phyloP scores from a whole-genome alignment of 805 yeast species.

The Naumovozyma dairenensis region DNA sequence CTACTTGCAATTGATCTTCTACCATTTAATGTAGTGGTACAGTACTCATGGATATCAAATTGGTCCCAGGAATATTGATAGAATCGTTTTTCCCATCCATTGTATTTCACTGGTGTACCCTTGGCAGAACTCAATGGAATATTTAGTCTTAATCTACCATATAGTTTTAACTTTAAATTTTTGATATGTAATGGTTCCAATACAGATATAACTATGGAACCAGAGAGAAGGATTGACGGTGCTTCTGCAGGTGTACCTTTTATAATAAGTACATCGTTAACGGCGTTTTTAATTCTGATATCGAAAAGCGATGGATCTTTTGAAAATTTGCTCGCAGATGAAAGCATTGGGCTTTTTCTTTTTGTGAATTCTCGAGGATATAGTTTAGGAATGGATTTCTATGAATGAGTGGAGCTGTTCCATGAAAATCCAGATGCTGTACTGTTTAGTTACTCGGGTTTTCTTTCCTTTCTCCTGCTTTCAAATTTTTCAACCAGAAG shows the following conservation, averaged over 20 bases:
- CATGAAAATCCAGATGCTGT: too few species aligned
- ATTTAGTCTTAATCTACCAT: slow-evolving; percentile 55
- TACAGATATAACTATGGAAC: slow-evolving; percentile 68
- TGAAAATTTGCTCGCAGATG: slow-evolving; percentile 10
- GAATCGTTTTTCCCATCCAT: slow-evolving; percentile 47
- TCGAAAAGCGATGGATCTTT: slow-evolving; percentile 36
- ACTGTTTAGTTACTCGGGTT: neutral
- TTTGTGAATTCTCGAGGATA: too few species aligned
- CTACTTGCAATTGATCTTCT: slow-evolving; percentile 12
- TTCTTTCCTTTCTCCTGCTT: neutral
- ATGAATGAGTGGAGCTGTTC: too few species aligned
- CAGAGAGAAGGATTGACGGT: slow-evolving; percentile 62
- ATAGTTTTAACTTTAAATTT: slow-evolving; percentile 49
- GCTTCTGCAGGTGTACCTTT: slow-evolving; percentile 76
- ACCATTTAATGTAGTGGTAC: slow-evolving; percentile 16
- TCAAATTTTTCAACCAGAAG: slow-evolving; percentile 23
- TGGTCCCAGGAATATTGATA: slow-evolving; percentile 75
- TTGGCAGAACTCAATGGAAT: slow-evolving; percentile 41
- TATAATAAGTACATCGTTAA: slow-evolving; percentile 69
- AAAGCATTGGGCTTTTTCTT: slow-evolving; percentile 4
- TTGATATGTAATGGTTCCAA: slow-evolving; percentile 66
- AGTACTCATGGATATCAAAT: slow-evolving; percentile 40
- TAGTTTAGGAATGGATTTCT: too few species aligned
- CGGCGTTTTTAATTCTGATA: slow-evolving; percentile 53
- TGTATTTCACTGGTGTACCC: slow-evolving; percentile 38